Evolutionary conservation across 2,329 filamentous ascomycete genomes (phyloP).

Genomic region (Balansia obtecta): DNA sequence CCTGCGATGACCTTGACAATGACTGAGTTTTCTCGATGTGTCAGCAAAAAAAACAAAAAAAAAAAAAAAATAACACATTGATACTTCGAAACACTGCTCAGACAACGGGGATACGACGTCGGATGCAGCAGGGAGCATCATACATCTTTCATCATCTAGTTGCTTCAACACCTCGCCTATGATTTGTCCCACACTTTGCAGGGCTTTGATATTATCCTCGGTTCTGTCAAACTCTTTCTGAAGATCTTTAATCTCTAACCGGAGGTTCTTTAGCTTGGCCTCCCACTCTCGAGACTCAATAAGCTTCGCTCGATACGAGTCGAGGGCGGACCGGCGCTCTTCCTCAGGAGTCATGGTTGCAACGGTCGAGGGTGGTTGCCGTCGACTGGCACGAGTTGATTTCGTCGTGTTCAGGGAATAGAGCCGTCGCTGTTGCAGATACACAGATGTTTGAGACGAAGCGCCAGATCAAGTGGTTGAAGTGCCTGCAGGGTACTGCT

Average conservation of each 20-base stretch:
- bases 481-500: neutral
- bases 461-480: neutral
- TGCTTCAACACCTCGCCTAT: slow-evolving; percentile 99
- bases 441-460: neutral
- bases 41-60: too few species aligned
- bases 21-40: slow-evolving; percentile 41
- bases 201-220: slow-evolving; percentile 97
- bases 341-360: slow-evolving; percentile 39
- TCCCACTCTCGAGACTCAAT: slow-evolving; percentile 98
- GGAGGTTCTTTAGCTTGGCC: slow-evolving; percentile 86
- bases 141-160: slow-evolving; percentile 96
- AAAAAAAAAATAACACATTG: too few species aligned
- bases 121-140: slow-evolving; percentile 19
- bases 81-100: slow-evolving; percentile 10
- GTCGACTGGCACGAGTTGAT: slow-evolving; percentile 1
- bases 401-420: slow-evolving; percentile 1
- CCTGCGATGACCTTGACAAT: slow-evolving; percentile 97
- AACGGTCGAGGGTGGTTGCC: neutral
- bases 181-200: slow-evolving; percentile 98
- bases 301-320: slow-evolving; percentile 67
- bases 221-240: slow-evolving; percentile 94
- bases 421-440: neutral
- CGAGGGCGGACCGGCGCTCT: slow-evolving; percentile 57
- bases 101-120: neutral
- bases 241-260: slow-evolving; percentile 89